Evolutionary conservation across 306 rosid genomes (phyloP).

Genomic region (Macrotyloma uniflorum): DNA sequence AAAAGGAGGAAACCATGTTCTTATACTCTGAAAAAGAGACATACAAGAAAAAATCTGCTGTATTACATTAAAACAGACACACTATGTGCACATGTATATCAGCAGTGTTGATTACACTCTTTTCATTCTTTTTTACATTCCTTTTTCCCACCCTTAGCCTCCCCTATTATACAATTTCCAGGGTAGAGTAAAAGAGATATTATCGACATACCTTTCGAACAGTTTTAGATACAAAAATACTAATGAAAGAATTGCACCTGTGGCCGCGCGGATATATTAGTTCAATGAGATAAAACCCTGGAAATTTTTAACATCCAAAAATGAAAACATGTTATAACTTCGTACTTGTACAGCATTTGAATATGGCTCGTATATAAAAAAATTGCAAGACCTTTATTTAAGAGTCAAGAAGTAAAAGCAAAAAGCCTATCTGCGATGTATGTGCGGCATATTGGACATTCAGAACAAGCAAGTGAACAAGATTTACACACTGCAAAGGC

Average conservation of each 20-base stretch:
- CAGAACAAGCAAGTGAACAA: conserved; percentile 97
- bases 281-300: conserved; percentile 56
- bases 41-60: conserved; percentile 39
- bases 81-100: conserved; percentile 50
- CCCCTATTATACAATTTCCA: conserved; percentile 63
- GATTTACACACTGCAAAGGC: conserved; percentile 77
- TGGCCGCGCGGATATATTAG: conserved; percentile 40
- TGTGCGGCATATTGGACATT: conserved; percentile 95
- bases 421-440: conserved; percentile 92
- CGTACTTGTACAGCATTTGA: conserved; percentile 1
- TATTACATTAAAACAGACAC: conserved; percentile 41
- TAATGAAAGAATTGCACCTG: conserved; percentile 79
- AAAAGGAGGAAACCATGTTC: neutral
- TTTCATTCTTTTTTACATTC: conserved; percentile 37
- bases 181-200: conserved; percentile 47
- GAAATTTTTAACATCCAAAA: conserved; percentile 37
- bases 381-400: conserved; percentile 52
- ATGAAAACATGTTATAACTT: conserved; percentile 23
- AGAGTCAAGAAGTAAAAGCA: conserved; percentile 77
- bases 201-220: conserved; percentile 59
- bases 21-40: neutral
- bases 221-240: conserved; percentile 70
- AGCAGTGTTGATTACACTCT: conserved; percentile 36
- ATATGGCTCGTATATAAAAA: conserved; percentile 6
- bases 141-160: conserved; percentile 41